A percentile compares a stretch with the other conserved stretches of the same genome.
phyloP scores from a whole-genome alignment of 495 filamentous ascomycete species.

The Schizothecium vesticola region DNA sequence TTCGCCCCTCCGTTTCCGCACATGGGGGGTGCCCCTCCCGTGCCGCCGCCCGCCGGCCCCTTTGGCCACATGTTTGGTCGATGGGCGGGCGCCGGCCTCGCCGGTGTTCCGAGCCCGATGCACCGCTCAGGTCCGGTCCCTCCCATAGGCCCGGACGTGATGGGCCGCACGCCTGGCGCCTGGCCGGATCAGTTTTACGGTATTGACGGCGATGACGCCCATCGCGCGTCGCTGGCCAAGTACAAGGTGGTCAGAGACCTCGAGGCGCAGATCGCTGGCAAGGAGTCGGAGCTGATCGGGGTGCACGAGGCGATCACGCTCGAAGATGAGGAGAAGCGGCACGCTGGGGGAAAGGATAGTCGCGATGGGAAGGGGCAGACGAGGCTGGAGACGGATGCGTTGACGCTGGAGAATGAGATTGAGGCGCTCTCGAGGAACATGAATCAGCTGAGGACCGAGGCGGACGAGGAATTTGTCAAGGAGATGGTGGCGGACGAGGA shows the following conservation, averaged over 20 bases:
- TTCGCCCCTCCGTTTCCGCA: background rate
- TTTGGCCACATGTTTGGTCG: background rate
- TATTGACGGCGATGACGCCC: slow-evolving; percentile 2
- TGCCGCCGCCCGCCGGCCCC: background rate
- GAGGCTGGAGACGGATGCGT: slow-evolving; percentile 9
- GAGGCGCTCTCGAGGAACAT: slow-evolving; percentile 19
- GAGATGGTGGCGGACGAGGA: slow-evolving; percentile 30
- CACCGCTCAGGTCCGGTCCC: background rate
- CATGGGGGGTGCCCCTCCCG: background rate
- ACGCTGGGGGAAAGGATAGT: background rate
- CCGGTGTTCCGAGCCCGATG: no score
- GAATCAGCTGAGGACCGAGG: slow-evolving; percentile 25
- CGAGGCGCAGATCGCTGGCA: slow-evolving; percentile 24
- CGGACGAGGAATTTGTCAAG: slow-evolving; percentile 33
- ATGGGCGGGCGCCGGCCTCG: background rate
- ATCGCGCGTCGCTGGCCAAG: slow-evolving; percentile 21
- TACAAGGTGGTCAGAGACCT: slow-evolving; percentile 25
- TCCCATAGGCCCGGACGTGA: background rate
- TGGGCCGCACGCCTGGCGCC: slow-evolving; percentile 17
- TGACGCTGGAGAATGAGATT: slow-evolving; percentile 25
- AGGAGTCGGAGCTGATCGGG: slow-evolving; percentile 19
- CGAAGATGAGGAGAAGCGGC: slow-evolving; percentile 1
- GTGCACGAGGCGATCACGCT: slow-evolving; percentile 18
- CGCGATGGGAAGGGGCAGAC: background rate
- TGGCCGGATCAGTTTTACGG: slow-evolving; percentile 19